phyloP scores from a whole-genome alignment of 768 basidiomycete genomes.

The Leccinellum rugosiceps region DNA sequence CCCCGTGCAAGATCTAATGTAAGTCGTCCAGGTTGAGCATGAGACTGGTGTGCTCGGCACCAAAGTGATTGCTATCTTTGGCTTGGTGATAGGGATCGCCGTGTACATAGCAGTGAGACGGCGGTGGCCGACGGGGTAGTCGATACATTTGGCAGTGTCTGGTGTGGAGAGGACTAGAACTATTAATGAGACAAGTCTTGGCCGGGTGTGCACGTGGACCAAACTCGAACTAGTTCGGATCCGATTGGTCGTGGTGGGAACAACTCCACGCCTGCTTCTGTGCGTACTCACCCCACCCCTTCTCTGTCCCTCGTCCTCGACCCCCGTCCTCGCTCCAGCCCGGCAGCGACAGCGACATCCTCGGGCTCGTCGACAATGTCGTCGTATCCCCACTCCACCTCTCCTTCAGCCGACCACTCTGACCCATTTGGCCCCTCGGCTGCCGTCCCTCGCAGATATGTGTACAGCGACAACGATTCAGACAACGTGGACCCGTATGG shows the following conservation, averaged over 20 bases:
- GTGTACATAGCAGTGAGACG: slow-evolving; percentile 44
- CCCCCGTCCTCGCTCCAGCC: neutral
- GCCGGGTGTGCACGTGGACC: neutral
- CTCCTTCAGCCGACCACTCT: slow-evolving; percentile 56
- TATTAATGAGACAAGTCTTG: neutral
- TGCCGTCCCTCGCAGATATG: slow-evolving; percentile 38
- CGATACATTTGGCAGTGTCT: neutral
- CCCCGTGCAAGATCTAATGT: slow-evolving; percentile 1
- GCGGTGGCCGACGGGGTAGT: slow-evolving; percentile 12
- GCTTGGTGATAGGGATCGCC: slow-evolving; percentile 39
- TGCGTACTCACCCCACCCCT: slow-evolving; percentile 4
- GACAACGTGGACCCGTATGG: slow-evolving; percentile 62
- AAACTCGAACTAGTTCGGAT: slow-evolving; percentile 23
- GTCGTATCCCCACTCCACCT: slow-evolving; percentile 56
- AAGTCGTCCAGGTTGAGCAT: slow-evolving; percentile 57
- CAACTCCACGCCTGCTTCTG: slow-evolving; percentile 10
- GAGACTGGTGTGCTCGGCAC: slow-evolving; percentile 63
- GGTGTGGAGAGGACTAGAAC: neutral
- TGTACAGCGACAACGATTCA: slow-evolving; percentile 75
- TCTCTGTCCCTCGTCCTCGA: neutral
- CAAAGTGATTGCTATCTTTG: slow-evolving; percentile 39
- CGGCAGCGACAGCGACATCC: slow-evolving; percentile 16
- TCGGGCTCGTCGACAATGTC: slow-evolving; percentile 32
- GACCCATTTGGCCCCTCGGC: slow-evolving; percentile 59
- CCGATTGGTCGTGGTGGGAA: slow-evolving; percentile 26